Evolutionary conservation across 2,329 filamentous ascomycete species (phyloP).

Genomic region (Fusarium caatingaense): DNA sequence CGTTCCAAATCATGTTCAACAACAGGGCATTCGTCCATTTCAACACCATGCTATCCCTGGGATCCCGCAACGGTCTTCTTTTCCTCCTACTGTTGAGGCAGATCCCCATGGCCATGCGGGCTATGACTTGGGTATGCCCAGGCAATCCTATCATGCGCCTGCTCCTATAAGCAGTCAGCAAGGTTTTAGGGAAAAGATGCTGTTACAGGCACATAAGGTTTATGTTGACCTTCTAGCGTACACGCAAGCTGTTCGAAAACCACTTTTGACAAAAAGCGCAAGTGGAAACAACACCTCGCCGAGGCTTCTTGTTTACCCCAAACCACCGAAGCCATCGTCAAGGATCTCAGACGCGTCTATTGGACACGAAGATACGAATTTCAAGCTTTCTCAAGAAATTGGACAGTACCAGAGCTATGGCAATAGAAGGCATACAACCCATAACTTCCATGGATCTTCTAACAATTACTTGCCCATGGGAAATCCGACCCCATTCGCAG

Average conservation of each 20-base stretch:
- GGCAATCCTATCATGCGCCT: conserved; percentile 18
- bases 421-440: conserved; percentile 13
- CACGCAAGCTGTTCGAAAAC: conserved; percentile 69
- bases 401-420: conserved; percentile 27
- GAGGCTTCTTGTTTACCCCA: conserved; percentile 67
- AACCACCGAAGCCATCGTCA: conserved; percentile 55
- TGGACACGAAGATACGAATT: conserved; percentile 4
- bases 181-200: conserved; percentile 74
- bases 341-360: conserved; percentile 24
- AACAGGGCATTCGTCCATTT: conserved; percentile 22
- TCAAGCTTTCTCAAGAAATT: conserved; percentile 21
- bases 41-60: conserved; percentile 26
- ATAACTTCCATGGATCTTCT: conserved; percentile 27
- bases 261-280: conserved; percentile 53
- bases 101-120: conserved; percentile 18
- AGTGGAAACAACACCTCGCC: conserved; percentile 54
- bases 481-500: conserved; percentile 56
- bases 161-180: conserved; percentile 32
- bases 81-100: conserved; percentile 15
- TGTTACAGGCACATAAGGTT: conserved; percentile 76
- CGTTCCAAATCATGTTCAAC: conserved; percentile 24
- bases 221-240: conserved; percentile 78
- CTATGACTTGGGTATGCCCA: conserved; percentile 10
- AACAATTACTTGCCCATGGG: conserved; percentile 26
- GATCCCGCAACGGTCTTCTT: conserved; percentile 20